Percentiles rank a stretch among this genome's conserved stretches.
Conservation (phyloP, 345 rosid species). For the Populus tremula region DNA sequence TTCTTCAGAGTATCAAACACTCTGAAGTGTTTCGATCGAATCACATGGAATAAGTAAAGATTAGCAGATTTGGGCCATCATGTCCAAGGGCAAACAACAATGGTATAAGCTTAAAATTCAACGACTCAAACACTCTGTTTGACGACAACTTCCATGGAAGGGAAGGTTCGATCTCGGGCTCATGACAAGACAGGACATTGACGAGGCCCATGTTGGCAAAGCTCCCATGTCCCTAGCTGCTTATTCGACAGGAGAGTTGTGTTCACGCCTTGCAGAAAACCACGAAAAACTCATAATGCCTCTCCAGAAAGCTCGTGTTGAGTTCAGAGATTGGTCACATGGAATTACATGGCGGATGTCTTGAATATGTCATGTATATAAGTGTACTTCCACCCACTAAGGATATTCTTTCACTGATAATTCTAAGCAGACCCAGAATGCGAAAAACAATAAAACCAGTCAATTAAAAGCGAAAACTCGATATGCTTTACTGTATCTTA, state of each 20-base stretch:
- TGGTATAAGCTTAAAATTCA: neutral
- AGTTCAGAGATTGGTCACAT: neutral
- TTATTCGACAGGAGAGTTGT: too few relatives aligned
- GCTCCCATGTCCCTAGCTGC: too few relatives aligned
- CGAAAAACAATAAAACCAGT: neutral
- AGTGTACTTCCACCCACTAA: neutral
- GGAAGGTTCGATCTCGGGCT: neutral
- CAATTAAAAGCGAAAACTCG: too few relatives aligned
- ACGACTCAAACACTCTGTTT: neutral
- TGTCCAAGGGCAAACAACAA: neutral
- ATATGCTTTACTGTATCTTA: neutral
- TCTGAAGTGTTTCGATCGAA: too few relatives aligned
- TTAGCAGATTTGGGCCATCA: too few relatives aligned
- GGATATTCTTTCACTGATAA: neutral
- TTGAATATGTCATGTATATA: neutral
- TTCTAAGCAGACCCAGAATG: neutral
- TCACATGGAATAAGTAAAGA: too few relatives aligned
- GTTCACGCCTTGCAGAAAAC: neutral
- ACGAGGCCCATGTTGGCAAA: neutral
- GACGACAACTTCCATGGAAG: too few relatives aligned
- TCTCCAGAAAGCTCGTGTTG: neutral
- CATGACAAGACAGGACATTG: neutral
- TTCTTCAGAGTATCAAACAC: too few relatives aligned
- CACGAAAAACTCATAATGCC: neutral
- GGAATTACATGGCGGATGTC: neutral